phyloP scores from a whole-genome alignment of 202 grass and related monocot genomes.

The Elaeis oleifera region DNA sequence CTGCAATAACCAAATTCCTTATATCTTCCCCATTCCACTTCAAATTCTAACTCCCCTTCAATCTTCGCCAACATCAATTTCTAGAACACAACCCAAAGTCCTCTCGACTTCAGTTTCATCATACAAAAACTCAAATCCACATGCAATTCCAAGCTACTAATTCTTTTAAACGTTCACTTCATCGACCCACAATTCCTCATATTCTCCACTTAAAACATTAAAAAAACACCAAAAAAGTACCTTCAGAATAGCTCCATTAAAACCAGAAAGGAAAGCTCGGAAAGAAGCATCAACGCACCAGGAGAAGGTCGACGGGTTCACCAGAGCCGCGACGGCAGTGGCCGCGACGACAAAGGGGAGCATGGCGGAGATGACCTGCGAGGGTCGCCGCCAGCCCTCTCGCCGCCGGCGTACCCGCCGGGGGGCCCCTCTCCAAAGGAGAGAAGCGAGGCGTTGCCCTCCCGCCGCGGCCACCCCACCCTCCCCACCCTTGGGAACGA shows the following conservation, averaged over 20 bases:
- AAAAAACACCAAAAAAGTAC: slow-evolving; percentile 6
- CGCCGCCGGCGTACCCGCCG: slow-evolving; percentile 14
- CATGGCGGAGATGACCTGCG: slow-evolving; percentile 55
- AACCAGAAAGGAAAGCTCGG: neutral
- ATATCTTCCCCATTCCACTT: too few species aligned
- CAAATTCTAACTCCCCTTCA: too few species aligned
- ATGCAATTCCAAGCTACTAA: too few species aligned
- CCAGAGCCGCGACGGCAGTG: slow-evolving; percentile 57
- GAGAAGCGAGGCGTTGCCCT: slow-evolving; percentile 58
- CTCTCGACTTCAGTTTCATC: too few species aligned
- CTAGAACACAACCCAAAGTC: too few species aligned
- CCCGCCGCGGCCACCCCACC: slow-evolving; percentile 59
- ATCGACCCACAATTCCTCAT: too few species aligned
- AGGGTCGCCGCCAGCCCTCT: slow-evolving; percentile 24
- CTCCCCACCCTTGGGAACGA: slow-evolving; percentile 46
- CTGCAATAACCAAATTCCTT: too few species aligned
- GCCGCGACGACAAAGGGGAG: slow-evolving; percentile 68
- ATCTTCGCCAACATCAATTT: too few species aligned
- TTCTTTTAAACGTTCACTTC: too few species aligned
- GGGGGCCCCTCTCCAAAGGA: slow-evolving; percentile 33
- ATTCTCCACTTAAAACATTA: slow-evolving; percentile 19
- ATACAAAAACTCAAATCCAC: too few species aligned
- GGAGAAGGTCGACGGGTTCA: slow-evolving; percentile 60
- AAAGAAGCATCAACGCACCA: slow-evolving; percentile 33
- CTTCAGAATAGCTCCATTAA: neutral